Evolutionary conservation across 1,139 yeast species (phyloP).

Genomic region (Blastobotrys proliferans): DNA sequence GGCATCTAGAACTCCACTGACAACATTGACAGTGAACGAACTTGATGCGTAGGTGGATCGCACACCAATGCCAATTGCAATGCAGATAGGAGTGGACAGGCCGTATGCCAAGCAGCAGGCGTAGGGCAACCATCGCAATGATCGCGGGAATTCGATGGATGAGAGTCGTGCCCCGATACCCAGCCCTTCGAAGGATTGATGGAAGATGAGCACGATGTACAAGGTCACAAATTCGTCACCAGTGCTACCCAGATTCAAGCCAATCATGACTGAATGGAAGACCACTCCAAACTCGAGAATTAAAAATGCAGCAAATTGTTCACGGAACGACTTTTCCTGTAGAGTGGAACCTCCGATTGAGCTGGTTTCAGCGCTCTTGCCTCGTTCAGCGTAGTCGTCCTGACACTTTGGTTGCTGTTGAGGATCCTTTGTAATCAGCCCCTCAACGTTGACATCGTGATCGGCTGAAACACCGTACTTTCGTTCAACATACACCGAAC

Average conservation of each 20-base stretch:
- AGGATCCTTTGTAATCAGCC: conserved; percentile 53
- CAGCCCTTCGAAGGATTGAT: conserved; percentile 87
- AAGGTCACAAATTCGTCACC: conserved; percentile 62
- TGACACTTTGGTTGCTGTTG: conserved; percentile 2
- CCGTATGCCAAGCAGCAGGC: conserved; percentile 54
- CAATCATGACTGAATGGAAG: conserved; percentile 78
- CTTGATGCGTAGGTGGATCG: conserved; percentile 54
- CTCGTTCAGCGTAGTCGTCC: conserved; percentile 1
- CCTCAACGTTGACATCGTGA: conserved; percentile 53
- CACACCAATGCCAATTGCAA: conserved; percentile 83
- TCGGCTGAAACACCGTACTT: conserved; percentile 22
- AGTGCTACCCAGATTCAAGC: conserved; percentile 65
- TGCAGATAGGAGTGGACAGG: conserved; percentile 70
- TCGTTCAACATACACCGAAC: conserved; percentile 25
- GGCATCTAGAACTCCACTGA: conserved; percentile 79
- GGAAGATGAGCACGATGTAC: conserved; percentile 79
- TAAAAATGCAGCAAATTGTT: conserved; percentile 37
- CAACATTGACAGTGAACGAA: conserved; percentile 53
- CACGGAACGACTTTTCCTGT: conserved; percentile 6
- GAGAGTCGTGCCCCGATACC: conserved; percentile 85
- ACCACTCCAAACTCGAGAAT: conserved; percentile 74
- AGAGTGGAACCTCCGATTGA: background rate
- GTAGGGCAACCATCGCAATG: conserved; percentile 54
- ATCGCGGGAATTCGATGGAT: conserved; percentile 45
- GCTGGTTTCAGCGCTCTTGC: background rate